Evolutionary conservation across 139 green algal genomes (phyloP), one percentile per base, ranked within the genome.

Genomic region (Edaphochlamys debaryana): DNA sequence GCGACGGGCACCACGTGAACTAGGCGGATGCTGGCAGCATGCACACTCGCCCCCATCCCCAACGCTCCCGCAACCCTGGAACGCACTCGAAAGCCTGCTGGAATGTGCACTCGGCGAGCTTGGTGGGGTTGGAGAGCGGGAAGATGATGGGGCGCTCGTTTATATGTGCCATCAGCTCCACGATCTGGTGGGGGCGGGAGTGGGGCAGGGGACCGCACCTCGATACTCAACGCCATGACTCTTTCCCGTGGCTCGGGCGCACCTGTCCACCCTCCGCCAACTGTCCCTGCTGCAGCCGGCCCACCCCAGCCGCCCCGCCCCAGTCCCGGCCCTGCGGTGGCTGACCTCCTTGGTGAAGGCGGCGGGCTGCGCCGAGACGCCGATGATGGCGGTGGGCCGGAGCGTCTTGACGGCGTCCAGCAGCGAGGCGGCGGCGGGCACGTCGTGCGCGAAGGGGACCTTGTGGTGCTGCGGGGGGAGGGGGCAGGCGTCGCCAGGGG

Each of bases 111-210:
- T 99, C 96, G 17, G 93, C 85, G 74, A 95, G 93, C 56, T 63
- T 87, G 27, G 95, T 99, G 42, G 96, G 96, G 88, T 99, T 99
- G 82, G 91, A 96, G n/a, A 99, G 90, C 15, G 96, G 92, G 83
- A 98, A 96, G 71, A 99, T 95, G 82, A 98, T 88, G 36, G 96
- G 96, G 1, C 88, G 90, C 54, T 94, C 87, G 75, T 95, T 96
- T 73, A 87, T 48, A 22, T 67, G 48, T 0, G 86, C 86, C 94
- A 97, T 95, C 6, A 75, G 79, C 67, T 45, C 50, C 1, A 79
- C 45, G 3, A 74, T 41, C 68, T 74, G 27, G 7, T 1, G 38
- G n/a, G n/a, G n/a, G n/a, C n/a, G n/a, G n/a, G n/a, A n/a, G n/a
- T n/a, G n/a, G n/a, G n/a, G n/a, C n/a, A n/a, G n/a, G n/a, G n/a